Evolutionary conservation across 345 rosid genomes (phyloP).

Genomic region (Brassica juncea): DNA sequence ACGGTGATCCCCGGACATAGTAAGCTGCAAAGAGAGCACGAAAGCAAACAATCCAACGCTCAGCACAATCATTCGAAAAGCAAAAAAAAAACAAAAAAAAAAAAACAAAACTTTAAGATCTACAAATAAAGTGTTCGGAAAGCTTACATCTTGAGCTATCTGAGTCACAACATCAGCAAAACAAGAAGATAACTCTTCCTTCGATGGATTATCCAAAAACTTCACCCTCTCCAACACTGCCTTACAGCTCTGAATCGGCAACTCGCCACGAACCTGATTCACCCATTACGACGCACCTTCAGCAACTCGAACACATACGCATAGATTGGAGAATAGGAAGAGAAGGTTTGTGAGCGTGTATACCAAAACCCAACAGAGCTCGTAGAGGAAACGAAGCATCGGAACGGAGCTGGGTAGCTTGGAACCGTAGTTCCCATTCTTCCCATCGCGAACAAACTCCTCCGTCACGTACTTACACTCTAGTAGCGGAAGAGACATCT

Average conservation of each 20-base stretch:
- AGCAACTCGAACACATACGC: slow-evolving; percentile 28
- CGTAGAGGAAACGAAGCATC: slow-evolving; percentile 87
- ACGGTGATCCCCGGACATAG: slow-evolving; percentile 81
- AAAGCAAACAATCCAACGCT: slow-evolving; percentile 6
- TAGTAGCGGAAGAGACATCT: slow-evolving; percentile 67
- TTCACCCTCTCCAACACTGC: slow-evolving; percentile 65
- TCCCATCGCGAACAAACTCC: slow-evolving; percentile 78
- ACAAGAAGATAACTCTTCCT: slow-evolving; percentile 60
- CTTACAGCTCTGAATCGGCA: slow-evolving; percentile 85
- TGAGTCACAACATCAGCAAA: slow-evolving; percentile 85
- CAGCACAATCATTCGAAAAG: background rate
- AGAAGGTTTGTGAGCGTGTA: slow-evolving; percentile 30
- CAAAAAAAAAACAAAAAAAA: slow-evolving; percentile 12
- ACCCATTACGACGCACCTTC: slow-evolving; percentile 31
- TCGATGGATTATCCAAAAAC: slow-evolving; percentile 54
- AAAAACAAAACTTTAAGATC: background rate
- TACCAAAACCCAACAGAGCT: slow-evolving; percentile 85
- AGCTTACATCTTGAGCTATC: slow-evolving; percentile 88
- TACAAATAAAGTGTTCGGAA: background rate
- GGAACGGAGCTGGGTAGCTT: slow-evolving; percentile 64
- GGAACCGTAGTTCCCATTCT: slow-evolving; percentile 59
- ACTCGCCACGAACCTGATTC: slow-evolving; percentile 81
- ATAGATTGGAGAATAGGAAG: slow-evolving; percentile 20
- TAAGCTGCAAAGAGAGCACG: slow-evolving; percentile 57
- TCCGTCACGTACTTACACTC: slow-evolving; percentile 73